Percentiles rank a stretch among this genome's conserved stretches.
Conservation (phyloP, 306 rosid species). For the Sphenostylis stenocarpa region DNA sequence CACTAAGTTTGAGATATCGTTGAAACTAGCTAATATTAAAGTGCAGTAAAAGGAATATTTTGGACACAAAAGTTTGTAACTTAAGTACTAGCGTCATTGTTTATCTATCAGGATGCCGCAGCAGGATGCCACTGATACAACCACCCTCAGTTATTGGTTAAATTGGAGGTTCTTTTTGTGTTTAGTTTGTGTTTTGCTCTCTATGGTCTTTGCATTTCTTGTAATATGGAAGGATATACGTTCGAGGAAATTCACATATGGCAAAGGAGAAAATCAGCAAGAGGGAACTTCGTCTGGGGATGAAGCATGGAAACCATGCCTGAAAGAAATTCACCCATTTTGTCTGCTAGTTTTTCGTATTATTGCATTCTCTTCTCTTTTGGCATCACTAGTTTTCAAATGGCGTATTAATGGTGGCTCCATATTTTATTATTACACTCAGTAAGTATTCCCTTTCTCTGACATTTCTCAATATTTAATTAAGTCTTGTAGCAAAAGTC, state of each 20-base stretch:
- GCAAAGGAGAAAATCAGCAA: conserved; percentile 45
- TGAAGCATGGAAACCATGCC: conserved; percentile 79
- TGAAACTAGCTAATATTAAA: too few species aligned
- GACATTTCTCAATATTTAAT: background rate
- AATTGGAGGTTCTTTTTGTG: conserved; percentile 69
- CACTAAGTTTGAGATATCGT: background rate
- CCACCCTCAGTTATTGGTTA: conserved; percentile 70
- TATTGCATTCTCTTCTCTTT: conserved; percentile 50
- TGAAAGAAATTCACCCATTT: conserved; percentile 62
- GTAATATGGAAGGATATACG: conserved; percentile 53
- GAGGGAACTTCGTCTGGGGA: conserved; percentile 34
- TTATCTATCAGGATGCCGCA: conserved; percentile 57
- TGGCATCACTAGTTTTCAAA: conserved; percentile 52
- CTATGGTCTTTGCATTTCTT: conserved; percentile 43
- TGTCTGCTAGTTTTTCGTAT: conserved; percentile 66
- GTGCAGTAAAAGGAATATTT: background rate
- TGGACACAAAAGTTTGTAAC: background rate
- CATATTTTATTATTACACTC: conserved; percentile 69
- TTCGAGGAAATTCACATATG: conserved; percentile 32
- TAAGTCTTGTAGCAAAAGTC: background rate
- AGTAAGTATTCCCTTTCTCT: conserved; percentile 54
- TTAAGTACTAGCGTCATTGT: conserved; percentile 14
- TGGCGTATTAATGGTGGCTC: conserved; percentile 35
- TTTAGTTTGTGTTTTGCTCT: conserved; percentile 53
- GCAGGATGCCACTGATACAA: conserved; percentile 41